Evolutionary conservation across 768 basidiomycete genomes (phyloP).

Genomic region (Lactarius indigo): DNA sequence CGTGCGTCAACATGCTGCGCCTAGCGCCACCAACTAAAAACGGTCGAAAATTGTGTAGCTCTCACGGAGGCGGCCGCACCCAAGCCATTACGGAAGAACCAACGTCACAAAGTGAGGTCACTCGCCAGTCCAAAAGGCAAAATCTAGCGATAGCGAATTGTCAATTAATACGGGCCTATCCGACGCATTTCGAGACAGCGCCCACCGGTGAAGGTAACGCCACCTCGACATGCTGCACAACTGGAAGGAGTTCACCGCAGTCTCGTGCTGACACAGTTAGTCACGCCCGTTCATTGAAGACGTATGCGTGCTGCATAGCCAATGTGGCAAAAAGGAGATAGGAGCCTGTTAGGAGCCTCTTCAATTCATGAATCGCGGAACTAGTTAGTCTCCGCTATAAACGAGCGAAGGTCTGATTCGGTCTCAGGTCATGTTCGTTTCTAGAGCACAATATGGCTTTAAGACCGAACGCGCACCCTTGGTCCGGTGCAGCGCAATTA

Average conservation of each 20-base stretch:
- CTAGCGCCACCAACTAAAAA: constrained; percentile 9
- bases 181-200: not conserved
- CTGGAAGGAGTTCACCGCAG: not conserved
- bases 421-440: not conserved
- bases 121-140: constrained; percentile 1
- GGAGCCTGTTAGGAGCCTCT: not conserved
- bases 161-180: not conserved
- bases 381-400: not conserved
- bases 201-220: not conserved
- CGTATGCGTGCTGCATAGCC: not conserved
- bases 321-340: not conserved
- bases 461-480: not conserved
- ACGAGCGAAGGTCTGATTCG: not conserved
- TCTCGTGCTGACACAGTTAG: not conserved
- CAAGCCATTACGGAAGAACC: constrained; percentile 6
- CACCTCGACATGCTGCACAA: not conserved
- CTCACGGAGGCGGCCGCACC: not conserved
- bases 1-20: constrained; percentile 9
- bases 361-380: not conserved
- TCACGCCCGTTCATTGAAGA: not conserved
- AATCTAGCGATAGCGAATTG: constrained; percentile 1
- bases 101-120: constrained; percentile 5
- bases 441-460: not conserved
- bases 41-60: not conserved
- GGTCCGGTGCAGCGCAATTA: not conserved